Percentiles rank a stretch among this genome's conserved stretches.
Evolutionary conservation across 306 rosid species (phyloP).

Genomic region (Sophora flavescens): DNA sequence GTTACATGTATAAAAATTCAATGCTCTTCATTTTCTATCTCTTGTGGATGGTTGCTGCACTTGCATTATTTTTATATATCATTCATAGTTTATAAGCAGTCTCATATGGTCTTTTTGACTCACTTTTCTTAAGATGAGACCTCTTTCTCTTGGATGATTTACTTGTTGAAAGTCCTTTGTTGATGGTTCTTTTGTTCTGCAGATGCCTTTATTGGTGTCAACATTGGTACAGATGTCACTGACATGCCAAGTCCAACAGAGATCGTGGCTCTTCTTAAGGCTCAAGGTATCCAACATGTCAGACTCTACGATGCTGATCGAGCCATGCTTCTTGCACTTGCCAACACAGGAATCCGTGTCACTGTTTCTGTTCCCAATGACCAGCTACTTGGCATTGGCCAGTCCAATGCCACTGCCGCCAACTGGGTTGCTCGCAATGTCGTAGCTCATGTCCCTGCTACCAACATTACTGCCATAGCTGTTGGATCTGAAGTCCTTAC

Average conservation of each 20-base stretch:
- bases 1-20: neutral
- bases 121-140: neutral
- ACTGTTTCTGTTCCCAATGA: conserved; percentile 88
- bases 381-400: conserved; percentile 86
- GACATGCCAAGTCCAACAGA: conserved; percentile 93
- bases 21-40: conserved; percentile 6
- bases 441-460: conserved; percentile 88
- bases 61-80: conserved; percentile 3
- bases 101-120: neutral
- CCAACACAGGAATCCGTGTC: conserved; percentile 85
- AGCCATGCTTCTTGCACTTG: conserved; percentile 88
- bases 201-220: conserved; percentile 89
- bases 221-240: conserved; percentile 84
- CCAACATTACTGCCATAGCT: conserved; percentile 92
- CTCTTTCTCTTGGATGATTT: neutral
- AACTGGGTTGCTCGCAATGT: conserved; percentile 92
- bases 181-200: conserved; percentile 42
- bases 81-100: neutral
- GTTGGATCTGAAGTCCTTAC: conserved; percentile 94
- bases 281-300: conserved; percentile 79
- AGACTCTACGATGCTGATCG: conserved; percentile 87
- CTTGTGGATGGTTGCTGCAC: conserved; percentile 3
- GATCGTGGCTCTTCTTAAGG: conserved; percentile 82
- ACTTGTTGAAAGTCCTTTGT: neutral
- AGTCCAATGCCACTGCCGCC: conserved; percentile 92